Conservation (phyloP, 2,329 filamentous ascomycete species). For the Mollisia scopiformis region DNA sequence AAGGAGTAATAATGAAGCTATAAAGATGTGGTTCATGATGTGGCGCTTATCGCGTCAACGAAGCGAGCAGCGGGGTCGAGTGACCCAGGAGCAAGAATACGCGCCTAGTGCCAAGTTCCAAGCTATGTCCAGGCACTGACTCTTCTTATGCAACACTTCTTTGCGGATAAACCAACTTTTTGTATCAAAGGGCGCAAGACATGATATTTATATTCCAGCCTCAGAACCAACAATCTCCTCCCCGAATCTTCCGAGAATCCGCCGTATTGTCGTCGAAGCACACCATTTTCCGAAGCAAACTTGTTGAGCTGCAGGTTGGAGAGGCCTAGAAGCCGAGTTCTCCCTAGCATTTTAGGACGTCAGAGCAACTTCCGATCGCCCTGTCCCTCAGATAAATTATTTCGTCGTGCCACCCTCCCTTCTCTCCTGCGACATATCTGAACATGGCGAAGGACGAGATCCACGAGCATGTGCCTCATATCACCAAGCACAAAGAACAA, state of each 20-base stretch:
- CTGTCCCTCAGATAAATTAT: not conserved
- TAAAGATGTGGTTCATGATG: no score
- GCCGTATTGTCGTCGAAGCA: not conserved
- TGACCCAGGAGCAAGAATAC: not conserved
- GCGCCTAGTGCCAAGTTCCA: not conserved
- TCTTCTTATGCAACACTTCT: no score
- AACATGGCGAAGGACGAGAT: slow-evolving; percentile 28
- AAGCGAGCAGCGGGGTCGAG: not conserved
- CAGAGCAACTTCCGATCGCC: not conserved
- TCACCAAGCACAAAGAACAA: slow-evolving; percentile 51
- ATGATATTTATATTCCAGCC: not conserved
- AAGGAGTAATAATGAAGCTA: no score
- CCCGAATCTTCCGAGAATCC: not conserved
- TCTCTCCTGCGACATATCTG: not conserved
- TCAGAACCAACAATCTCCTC: not conserved
- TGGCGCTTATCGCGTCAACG: not conserved
- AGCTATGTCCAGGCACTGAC: no score
- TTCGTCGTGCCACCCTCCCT: not conserved
- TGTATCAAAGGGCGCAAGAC: not conserved
- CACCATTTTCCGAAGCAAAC: not conserved
- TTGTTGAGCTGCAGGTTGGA: not conserved
- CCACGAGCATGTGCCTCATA: slow-evolving; percentile 27
- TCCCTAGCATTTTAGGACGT: no score
- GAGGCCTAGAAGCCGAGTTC: not conserved
- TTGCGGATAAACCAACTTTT: not conserved